These are phyloP conservation scores for Lentinula detonsa DNA, from an alignment of 768 basidiomycete genomes.

Conservation along the genomic window DNA sequence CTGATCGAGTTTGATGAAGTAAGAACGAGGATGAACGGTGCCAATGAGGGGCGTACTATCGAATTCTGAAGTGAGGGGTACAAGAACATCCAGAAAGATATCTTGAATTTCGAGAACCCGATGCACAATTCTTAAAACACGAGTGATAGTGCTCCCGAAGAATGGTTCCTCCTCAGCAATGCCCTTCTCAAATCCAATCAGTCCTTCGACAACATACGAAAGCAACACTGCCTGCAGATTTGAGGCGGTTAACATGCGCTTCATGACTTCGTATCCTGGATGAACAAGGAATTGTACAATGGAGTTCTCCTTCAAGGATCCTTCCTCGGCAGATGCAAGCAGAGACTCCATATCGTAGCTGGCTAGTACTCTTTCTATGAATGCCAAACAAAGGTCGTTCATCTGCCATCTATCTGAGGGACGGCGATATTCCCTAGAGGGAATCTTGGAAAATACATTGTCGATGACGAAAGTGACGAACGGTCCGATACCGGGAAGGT, in stretches of 20 bases:
- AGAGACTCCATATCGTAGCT: conserved; percentile 78
- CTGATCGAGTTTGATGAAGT: conserved; percentile 70
- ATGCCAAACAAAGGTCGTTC: conserved; percentile 79
- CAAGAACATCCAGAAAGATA: conserved; percentile 82
- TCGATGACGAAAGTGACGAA: conserved; percentile 87
- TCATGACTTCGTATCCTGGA: conserved; percentile 85
- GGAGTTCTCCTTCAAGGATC: conserved; percentile 41
- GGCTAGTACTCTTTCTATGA: conserved; percentile 78
- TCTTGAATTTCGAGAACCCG: conserved; percentile 83
- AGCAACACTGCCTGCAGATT: conserved; percentile 70
- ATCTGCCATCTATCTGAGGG: conserved; percentile 81
- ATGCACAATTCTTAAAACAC: conserved; percentile 75
- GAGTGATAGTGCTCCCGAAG: conserved; percentile 70
- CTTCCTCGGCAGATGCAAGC: conserved; percentile 51
- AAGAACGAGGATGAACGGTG: conserved; percentile 55
- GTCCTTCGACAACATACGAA: conserved; percentile 75
- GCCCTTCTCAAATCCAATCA: conserved; percentile 69
- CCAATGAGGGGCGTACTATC: conserved; percentile 50
- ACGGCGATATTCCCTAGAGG: conserved; percentile 66
- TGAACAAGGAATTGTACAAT: conserved; percentile 59
- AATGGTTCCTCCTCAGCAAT: conserved; percentile 63
- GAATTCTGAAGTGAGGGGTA: conserved; percentile 69
- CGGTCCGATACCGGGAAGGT: conserved; percentile 74
- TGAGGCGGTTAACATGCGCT: conserved; percentile 68
- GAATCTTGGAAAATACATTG: conserved; percentile 77